These are phyloP conservation scores for Coleophoma eucalyptorum DNA, from an alignment of 2,329 filamentous ascomycete genomes.

Conservation along the genomic window DNA sequence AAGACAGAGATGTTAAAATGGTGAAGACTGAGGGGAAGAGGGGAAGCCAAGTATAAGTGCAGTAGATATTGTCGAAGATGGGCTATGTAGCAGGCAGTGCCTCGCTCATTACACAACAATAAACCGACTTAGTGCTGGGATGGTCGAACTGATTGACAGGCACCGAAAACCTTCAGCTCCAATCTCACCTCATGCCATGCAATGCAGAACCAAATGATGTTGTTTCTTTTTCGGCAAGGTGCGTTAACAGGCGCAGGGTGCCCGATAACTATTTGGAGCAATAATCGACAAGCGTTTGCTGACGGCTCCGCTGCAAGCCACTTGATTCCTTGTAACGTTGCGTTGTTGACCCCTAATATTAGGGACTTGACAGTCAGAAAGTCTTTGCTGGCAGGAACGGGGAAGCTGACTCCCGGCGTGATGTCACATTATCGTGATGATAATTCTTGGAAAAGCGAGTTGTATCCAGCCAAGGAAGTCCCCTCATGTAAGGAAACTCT, in stretches of 20 bases:
- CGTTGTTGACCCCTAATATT: neutral
- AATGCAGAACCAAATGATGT: neutral
- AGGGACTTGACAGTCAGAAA: neutral
- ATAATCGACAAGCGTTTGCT: conserved; percentile 2
- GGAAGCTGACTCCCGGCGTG: neutral
- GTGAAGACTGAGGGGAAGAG: neutral
- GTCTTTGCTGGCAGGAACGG: no score
- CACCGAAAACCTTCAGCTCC: neutral
- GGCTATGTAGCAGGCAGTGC: neutral
- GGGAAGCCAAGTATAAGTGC: neutral
- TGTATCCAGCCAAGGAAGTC: no score
- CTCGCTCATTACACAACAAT: neutral
- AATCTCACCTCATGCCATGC: neutral
- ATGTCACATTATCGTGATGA: neutral
- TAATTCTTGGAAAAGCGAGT: no score
- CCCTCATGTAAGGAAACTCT: no score
- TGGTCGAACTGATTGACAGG: neutral
- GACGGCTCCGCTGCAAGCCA: neutral
- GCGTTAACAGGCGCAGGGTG: neutral
- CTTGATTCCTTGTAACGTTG: conserved; percentile 2
- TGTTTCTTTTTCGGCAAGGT: neutral
- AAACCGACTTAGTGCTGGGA: neutral
- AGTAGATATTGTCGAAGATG: neutral
- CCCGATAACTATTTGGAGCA: conserved; percentile 1
- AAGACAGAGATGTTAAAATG: neutral